Evolutionary conservation across 176 grass and related monocot species (phyloP), one percentile per base, ranked within the genome.

Genomic region (Oryza australiensis): DNA sequence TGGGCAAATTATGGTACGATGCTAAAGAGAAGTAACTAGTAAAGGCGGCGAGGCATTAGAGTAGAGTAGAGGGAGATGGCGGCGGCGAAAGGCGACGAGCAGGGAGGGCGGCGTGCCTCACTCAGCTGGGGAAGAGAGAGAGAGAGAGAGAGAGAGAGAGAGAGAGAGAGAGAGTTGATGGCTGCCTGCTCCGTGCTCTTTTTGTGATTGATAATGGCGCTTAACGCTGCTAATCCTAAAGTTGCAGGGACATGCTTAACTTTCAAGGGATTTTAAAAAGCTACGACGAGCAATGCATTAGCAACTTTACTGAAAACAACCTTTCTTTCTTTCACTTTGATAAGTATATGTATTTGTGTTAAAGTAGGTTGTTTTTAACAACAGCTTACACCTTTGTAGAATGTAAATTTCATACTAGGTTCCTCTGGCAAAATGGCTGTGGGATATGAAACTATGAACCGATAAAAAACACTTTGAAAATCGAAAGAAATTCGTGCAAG

Each of bases 11-110:
- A 88, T 15, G 60, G 80, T 68, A 69, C 5, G 55, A 32, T 22
- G 26, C 15, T 75, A 51, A 55, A 22, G 20, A 62, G 20, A 62
- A 35, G 12, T 37, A 63, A 75, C 14, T 57, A 23, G 66, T 18
- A 68, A 89, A 78, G 73, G 29, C 51, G 77, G 12, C 26, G 53
- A 23, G 80, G 80, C 78, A 26, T 81, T 3, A 5, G 55, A 64
- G 76, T 34, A 26, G 15, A 76, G 68, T 40, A 74, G 83, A 89
- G 34, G 22, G 48, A 80, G 51, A n/a, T 55, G 51, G 51, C 72
- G 83, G 83, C 83, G 83, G 73, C 83, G 66, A 85, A 89, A 82
- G 87, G 82, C 78, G 78, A 73, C 42, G 82, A 40, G 55, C 72
- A 59, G 30, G 27, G n/a, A 13, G 16, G 27, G 28, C 18, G 12